Base-by-base conservation (phyloP, 352 stramenopile genomes). In the Pythium biforme region DNA sequence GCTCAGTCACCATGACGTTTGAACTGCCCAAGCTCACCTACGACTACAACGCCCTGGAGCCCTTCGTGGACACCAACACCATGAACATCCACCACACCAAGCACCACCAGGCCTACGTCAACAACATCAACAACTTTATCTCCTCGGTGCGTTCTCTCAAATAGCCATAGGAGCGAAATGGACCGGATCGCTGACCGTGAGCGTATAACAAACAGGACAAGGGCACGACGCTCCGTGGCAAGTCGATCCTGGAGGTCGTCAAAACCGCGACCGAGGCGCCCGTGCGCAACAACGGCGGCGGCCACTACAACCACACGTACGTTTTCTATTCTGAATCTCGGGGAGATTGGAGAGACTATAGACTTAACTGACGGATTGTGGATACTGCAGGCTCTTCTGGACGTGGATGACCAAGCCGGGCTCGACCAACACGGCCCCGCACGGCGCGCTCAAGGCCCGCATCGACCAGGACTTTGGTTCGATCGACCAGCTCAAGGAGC, bases 121-220 rank as follows among this genome's bases (percentile, higher is more conserved):
- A 92, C 81, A 95, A 95, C 75, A 91, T 94, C 75, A 92, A 97
- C 82, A 90, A 85, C 66, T 93, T 82, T 68, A 90, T 95, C 66
- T 70, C 62, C 40, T 80, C 77, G 62, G 77, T 86, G 62, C 43
- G 77, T 70, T 27, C 23, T n/a, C 15, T n/a, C 9, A 19, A 29
- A 9, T n/a, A 3, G 10, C 19, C 5, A 29, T 63, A 20, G 20
- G 6, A 49, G 10, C 31, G 2, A 33, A 19, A 12, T 33, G 22
- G 17, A 39, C 23, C 25, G 45, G 2, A 19, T 15, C 25, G 20
- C 45, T 19, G 3, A 33, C 22, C 3, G 4, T 52, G 48, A 14
- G 23, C 9, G 15, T 54, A 23, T 2, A 0, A 27, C 20, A 6
- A 27, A 33, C 34, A 86, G 77, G 85, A 90, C 62, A 88, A 92